phyloP scores from a whole-genome alignment of 108 stramenopile species.

The Fragilariopsis cylindrus region DNA sequence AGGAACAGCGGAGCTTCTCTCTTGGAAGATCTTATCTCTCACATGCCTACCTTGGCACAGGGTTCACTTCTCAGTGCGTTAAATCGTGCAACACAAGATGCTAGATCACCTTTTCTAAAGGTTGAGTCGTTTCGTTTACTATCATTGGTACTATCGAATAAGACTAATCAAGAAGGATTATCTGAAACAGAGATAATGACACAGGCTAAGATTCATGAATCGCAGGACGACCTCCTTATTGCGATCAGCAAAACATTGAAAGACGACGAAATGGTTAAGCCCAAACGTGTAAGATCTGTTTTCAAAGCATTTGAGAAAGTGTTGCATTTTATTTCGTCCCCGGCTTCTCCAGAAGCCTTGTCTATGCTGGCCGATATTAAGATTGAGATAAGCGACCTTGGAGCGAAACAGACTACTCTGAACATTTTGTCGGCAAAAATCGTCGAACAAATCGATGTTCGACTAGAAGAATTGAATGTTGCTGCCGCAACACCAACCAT shows the following conservation, averaged over 20 bases:
- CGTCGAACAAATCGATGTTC: conserved; percentile 11
- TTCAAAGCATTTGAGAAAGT: conserved; percentile 56
- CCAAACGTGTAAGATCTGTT: conserved; percentile 49
- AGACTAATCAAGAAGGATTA: conserved; percentile 8
- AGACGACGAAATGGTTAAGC: conserved; percentile 57
- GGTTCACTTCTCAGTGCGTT: conserved; percentile 45
- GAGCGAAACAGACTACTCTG: conserved; percentile 32
- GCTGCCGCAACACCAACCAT: conserved; percentile 13
- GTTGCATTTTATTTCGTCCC: conserved; percentile 25
- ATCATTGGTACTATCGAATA: conserved; percentile 30
- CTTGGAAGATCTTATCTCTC: conserved; percentile 67
- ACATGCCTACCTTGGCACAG: conserved; percentile 49
- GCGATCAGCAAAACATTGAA: conserved; percentile 28
- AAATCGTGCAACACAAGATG: conserved; percentile 40
- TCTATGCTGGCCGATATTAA: conserved; percentile 20
- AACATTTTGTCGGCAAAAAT: conserved; percentile 20
- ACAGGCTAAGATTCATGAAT: conserved; percentile 5
- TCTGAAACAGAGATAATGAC: conserved; percentile 23
- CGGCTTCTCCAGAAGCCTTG: not conserved
- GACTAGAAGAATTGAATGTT: conserved; percentile 14
- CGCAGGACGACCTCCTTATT: conserved; percentile 12
- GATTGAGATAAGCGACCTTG: conserved; percentile 5
- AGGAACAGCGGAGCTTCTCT: conserved; percentile 56
- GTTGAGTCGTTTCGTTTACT: conserved; percentile 65
- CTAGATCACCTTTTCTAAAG: conserved; percentile 64